Base-by-base conservation (phyloP, 2,329 filamentous ascomycete species). In the Ascochyta fabae region DNA sequence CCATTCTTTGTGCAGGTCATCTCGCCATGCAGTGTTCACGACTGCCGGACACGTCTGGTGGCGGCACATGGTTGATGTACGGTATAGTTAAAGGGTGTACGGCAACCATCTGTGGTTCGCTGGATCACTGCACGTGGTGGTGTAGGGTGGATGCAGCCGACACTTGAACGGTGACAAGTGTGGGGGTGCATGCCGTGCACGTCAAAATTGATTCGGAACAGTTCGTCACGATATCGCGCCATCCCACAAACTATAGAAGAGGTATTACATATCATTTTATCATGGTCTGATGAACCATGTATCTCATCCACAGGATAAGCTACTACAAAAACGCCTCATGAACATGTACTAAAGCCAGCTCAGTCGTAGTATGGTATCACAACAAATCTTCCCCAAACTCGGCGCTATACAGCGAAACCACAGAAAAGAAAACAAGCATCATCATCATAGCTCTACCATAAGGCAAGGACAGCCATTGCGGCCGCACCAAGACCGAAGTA, bases 401-500 rank as follows among this genome's bases (percentile, higher is more conserved):
- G 16, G 46, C 22, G 16, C 41, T 36, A 33, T 10, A 29, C 6
- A 43, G n/a, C 22, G 19, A 27, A 22, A 33, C 23, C 31, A 9
- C 26, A 54, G 2, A 31, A 46, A 39, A 54, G 2, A 31, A 46
- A 39, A 16, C 54, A 26, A 42, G 31, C 15, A 27, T 12, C 41
- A 3, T 27, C 33, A 23, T 41, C 15, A 6, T 10, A 26, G 3
- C 29, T 61, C 40, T 70, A 75, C 60, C 74, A 62, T 23, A 68
- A 40, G 3, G 67, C 59, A 45, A 70, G 59, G 27, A 63, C 66
- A 38, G 65, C 69, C 27, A 70, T 31, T 45, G 50, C 64, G 26
- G 64, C 71, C 10, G 66, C 61, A 45, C 65, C 62, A 16, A 73
- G 39, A 27, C 70, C 65, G 24, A 73, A 49, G 51, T 69, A 46